These are phyloP conservation scores for Phytophthora boehmeriae DNA, from an alignment of 352 stramenopile genomes.

Conservation along the genomic window DNA sequence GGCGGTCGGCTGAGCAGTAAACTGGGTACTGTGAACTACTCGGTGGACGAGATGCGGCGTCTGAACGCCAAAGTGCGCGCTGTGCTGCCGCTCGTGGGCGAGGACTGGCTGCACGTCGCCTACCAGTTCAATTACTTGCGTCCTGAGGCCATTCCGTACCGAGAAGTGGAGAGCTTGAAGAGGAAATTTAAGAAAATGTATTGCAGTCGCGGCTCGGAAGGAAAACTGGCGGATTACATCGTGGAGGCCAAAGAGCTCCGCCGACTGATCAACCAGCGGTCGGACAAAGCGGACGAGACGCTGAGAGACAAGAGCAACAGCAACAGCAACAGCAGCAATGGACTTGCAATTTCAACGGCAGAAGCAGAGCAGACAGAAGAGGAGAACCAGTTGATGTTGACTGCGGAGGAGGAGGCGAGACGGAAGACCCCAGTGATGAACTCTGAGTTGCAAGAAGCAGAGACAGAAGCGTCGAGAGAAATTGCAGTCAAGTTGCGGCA, in stretches of 20 bases:
- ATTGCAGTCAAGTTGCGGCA: slow-evolving; percentile 38
- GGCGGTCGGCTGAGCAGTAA: slow-evolving; percentile 56
- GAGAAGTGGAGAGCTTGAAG: slow-evolving; percentile 68
- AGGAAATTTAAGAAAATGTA: slow-evolving; percentile 83
- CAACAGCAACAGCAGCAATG: neutral
- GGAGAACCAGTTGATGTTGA: neutral
- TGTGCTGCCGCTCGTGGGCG: slow-evolving; percentile 50
- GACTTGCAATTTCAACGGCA: no score
- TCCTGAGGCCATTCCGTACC: slow-evolving; percentile 63
- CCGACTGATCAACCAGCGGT: slow-evolving; percentile 49
- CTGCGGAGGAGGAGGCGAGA: neutral
- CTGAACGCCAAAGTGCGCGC: slow-evolving; percentile 64
- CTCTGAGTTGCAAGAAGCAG: neutral
- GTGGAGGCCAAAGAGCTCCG: slow-evolving; percentile 60
- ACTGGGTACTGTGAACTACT: slow-evolving; percentile 74
- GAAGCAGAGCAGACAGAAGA: neutral
- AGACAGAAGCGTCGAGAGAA: slow-evolving; percentile 27
- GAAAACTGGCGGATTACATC: slow-evolving; percentile 50
- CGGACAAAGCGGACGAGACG: slow-evolving; percentile 30
- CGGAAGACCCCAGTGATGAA: neutral
- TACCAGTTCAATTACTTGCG: slow-evolving; percentile 75
- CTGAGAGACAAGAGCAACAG: slow-evolving; percentile 1
- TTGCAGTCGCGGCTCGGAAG: slow-evolving; percentile 35
- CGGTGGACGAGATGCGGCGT: slow-evolving; percentile 67
- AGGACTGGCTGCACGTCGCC: slow-evolving; percentile 70